Evolutionary conservation across 495 filamentous ascomycete genomes (phyloP).

Genomic region (Rusavskia elegans): DNA sequence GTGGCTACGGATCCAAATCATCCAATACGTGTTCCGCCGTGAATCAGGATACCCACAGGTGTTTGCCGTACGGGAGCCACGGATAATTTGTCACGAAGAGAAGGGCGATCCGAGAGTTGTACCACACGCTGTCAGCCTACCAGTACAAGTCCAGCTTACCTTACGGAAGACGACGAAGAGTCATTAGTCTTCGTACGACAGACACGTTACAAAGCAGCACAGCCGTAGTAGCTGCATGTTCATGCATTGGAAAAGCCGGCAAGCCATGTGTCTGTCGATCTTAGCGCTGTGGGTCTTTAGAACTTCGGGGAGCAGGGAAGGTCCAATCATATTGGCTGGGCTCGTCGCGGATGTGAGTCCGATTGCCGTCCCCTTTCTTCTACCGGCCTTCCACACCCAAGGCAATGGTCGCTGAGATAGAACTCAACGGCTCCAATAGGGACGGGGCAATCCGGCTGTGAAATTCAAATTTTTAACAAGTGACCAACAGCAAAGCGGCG

Average conservation of each 20-base stretch:
- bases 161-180: no score
- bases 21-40: not conserved
- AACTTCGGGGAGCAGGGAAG: no score
- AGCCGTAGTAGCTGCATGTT: not conserved
- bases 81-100: not conserved
- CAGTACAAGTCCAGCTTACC: no score
- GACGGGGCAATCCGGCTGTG: no score
- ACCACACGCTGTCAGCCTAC: not conserved
- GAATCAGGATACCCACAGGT: not conserved
- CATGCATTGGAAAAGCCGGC: not conserved
- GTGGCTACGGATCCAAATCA: not conserved
- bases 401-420: not conserved
- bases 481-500: no score
- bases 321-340: not conserved
- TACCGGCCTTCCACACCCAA: constrained; percentile 1
- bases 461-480: no score
- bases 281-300: not conserved
- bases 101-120: not conserved
- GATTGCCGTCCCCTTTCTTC: not conserved
- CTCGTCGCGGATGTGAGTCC: not conserved
- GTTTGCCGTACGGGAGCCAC: not conserved
- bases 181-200: no score
- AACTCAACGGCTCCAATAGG: not conserved
- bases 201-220: no score
- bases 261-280: not conserved